A percentile compares a stretch with the other conserved stretches of the same genome.
These are phyloP conservation scores for Cucurbita maxima DNA, from an alignment of 306 rosid genomes.

Conservation along the genomic window DNA sequence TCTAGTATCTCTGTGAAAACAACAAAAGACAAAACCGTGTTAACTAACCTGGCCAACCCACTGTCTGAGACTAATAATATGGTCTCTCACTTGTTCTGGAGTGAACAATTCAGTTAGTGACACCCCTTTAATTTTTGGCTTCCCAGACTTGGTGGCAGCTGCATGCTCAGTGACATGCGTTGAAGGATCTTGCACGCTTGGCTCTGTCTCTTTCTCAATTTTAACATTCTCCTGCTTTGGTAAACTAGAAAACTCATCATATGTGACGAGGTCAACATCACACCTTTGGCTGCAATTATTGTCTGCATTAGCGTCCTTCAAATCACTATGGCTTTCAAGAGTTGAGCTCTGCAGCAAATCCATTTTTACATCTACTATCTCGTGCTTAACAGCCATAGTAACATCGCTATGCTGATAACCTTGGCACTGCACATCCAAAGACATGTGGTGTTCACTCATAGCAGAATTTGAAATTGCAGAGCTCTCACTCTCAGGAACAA, in stretches of 20 bases:
- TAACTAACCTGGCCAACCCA: constrained; percentile 96
- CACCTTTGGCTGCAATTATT: constrained; percentile 27
- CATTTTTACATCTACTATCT: constrained; percentile 42
- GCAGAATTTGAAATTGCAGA: constrained; percentile 31
- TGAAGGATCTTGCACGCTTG: constrained; percentile 42
- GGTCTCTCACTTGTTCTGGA: constrained; percentile 88
- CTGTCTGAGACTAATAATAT: constrained; percentile 72
- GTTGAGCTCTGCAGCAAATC: constrained; percentile 32
- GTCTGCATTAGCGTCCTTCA: constrained; percentile 30
- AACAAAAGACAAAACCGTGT: not conserved
- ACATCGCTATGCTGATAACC: constrained; percentile 32
- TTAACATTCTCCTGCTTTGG: constrained; percentile 45
- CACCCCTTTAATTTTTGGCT: constrained; percentile 90
- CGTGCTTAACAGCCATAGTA: constrained; percentile 39
- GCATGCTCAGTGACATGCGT: constrained; percentile 38
- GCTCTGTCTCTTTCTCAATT: constrained; percentile 52
- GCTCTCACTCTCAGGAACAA: constrained; percentile 38
- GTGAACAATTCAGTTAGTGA: constrained; percentile 83
- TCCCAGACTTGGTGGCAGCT: constrained; percentile 80
- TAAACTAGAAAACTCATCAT: constrained; percentile 35
- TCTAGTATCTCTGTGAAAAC: not conserved
- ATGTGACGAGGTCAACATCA: constrained; percentile 26
- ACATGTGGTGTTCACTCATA: constrained; percentile 28
- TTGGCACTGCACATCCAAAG: constrained; percentile 35
- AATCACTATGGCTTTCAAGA: constrained; percentile 30